These are phyloP conservation scores for Cylindrotheca closterium DNA, from an alignment of 108 stramenopile species.

Conservation along the genomic window DNA sequence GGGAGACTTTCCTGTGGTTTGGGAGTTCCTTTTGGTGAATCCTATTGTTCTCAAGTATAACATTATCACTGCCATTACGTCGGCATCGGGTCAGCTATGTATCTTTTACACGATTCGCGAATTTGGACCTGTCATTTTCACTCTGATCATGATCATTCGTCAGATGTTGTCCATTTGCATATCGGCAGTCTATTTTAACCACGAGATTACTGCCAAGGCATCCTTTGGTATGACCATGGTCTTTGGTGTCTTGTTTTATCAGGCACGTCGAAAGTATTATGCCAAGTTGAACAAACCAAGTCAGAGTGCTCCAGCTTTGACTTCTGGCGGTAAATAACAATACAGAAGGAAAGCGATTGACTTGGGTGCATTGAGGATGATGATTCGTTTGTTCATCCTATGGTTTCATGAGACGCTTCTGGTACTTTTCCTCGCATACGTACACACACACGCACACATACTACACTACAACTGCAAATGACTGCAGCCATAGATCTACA, in stretches of 20 bases:
- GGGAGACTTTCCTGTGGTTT: slow-evolving; percentile 89
- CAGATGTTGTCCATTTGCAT: slow-evolving; percentile 95
- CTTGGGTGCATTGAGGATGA: no score
- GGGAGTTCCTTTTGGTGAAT: slow-evolving; percentile 89
- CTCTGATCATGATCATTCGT: slow-evolving; percentile 98
- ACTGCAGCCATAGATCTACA: no score
- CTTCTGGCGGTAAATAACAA: no score
- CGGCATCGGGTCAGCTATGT: slow-evolving; percentile 93
- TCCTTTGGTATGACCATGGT: slow-evolving; percentile 87
- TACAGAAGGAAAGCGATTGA: no score
- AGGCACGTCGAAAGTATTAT: slow-evolving; percentile 81
- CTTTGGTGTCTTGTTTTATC: slow-evolving; percentile 94
- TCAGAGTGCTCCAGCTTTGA: no score
- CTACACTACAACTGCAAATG: no score
- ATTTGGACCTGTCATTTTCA: slow-evolving; percentile 98
- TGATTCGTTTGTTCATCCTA: no score
- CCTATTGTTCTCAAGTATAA: slow-evolving; percentile 89
- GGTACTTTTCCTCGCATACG: no score
- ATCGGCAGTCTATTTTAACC: slow-evolving; percentile 88
- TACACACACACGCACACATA: no score
- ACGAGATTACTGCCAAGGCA: slow-evolving; percentile 71
- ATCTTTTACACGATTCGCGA: slow-evolving; percentile 97
- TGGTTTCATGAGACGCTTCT: no score
- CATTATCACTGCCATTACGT: slow-evolving; percentile 92
- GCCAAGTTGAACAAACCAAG: not conserved